phyloP scores from a whole-genome alignment of 768 basidiomycete genomes.

The Epithele typhae region DNA sequence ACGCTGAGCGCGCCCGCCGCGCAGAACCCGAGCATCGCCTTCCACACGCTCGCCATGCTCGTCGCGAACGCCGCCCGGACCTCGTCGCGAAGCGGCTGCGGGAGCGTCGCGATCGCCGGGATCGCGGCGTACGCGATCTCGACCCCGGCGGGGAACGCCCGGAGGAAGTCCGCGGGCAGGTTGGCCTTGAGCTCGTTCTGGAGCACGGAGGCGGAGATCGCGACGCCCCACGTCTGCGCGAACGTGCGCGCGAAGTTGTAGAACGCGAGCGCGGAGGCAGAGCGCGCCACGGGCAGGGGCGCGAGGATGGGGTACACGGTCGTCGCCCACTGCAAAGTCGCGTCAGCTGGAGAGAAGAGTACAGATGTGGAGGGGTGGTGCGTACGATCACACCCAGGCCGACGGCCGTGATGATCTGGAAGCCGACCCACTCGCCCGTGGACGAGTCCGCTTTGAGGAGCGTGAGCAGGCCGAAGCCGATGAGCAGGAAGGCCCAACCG shows the following conservation, averaged over 20 bases:
- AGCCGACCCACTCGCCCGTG: too few species aligned
- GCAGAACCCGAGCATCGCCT: constrained; percentile 13
- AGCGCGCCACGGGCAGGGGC: constrained; percentile 26
- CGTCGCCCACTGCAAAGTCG: too few species aligned
- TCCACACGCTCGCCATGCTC: constrained; percentile 28
- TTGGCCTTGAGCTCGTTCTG: constrained; percentile 32
- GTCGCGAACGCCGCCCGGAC: constrained; percentile 29
- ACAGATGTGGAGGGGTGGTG: too few species aligned
- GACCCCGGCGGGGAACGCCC: constrained; percentile 23
- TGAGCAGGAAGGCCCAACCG: constrained; percentile 32
- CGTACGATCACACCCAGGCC: neutral
- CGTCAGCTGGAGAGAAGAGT: too few species aligned
- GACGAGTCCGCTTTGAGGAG: constrained; percentile 15
- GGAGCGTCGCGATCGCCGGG: constrained; percentile 24
- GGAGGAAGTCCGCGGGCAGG: constrained; percentile 27
- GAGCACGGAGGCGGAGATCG: constrained; percentile 32
- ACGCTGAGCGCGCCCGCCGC: neutral
- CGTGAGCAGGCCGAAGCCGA: constrained; percentile 34
- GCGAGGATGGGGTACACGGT: constrained; percentile 28
- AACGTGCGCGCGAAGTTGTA: constrained; percentile 20
- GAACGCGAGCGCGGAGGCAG: constrained; percentile 33
- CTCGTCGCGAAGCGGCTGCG: constrained; percentile 16
- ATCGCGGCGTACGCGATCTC: constrained; percentile 27
- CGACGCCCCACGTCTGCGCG: constrained; percentile 27
- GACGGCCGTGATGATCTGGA: neutral